A percentile compares a stretch with the other conserved stretches of the same genome.
phyloP scores from a whole-genome alignment of 139 green algal species.

The Micractinium sp. region DNA sequence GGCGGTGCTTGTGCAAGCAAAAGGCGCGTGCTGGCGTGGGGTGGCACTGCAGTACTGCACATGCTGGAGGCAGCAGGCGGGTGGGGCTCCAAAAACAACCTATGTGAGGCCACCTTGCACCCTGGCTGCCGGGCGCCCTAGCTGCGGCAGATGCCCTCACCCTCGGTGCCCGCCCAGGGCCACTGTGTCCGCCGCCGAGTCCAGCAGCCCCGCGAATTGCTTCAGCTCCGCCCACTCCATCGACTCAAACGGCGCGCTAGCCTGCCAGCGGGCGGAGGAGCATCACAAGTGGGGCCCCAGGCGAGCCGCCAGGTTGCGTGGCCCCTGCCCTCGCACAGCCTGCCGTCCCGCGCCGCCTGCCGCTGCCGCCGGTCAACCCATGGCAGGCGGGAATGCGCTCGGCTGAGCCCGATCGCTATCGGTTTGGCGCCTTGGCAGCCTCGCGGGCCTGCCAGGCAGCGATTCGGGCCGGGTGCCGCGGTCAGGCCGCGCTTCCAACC shows the following conservation, averaged over 20 bases:
- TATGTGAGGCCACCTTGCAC: not conserved
- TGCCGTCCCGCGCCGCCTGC: no score
- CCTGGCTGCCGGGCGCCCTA: not conserved
- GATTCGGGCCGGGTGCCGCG: no score
- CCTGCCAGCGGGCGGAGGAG: not conserved
- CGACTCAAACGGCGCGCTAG: not conserved
- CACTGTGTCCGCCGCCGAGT: not conserved
- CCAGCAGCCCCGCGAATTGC: constrained; percentile 19
- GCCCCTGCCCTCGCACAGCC: no score
- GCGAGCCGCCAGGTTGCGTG: not conserved
- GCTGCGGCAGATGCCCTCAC: not conserved
- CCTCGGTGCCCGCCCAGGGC: constrained; percentile 26
- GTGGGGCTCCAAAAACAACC: not conserved
- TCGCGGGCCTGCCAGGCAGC: no score
- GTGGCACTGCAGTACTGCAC: no score
- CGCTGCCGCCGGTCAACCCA: not conserved
- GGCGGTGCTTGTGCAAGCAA: not conserved
- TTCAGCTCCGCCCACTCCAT: not conserved
- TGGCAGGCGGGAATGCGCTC: not conserved
- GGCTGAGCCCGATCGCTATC: no score
- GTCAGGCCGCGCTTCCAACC: no score
- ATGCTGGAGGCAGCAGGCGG: not conserved
- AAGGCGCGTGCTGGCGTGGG: not conserved
- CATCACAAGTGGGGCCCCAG: no score
- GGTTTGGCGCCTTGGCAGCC: no score